These are phyloP conservation scores for Maudiozyma bulderi DNA, from an alignment of 805 yeast genomes.

Conservation along the genomic window DNA sequence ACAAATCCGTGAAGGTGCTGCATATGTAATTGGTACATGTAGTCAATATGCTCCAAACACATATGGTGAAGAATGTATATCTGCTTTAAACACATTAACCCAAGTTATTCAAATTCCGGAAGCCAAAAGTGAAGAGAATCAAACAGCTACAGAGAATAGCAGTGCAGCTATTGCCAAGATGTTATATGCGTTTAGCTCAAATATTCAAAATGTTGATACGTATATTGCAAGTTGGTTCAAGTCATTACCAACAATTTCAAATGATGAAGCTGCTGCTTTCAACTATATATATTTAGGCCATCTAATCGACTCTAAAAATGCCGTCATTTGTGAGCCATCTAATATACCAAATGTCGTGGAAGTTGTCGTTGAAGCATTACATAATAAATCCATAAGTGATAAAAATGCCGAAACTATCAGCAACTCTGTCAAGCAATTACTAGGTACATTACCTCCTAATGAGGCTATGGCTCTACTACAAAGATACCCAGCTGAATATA, in stretches of 20 bases:
- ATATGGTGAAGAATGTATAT: slow-evolving; percentile 53
- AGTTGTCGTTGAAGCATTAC: slow-evolving; percentile 62
- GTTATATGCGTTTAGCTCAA: slow-evolving; percentile 51
- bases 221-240: slow-evolving; percentile 69
- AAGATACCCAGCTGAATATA: slow-evolving; percentile 51
- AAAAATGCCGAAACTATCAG: slow-evolving; percentile 60
- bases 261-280: slow-evolving; percentile 81
- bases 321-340: slow-evolving; percentile 37
- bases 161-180: slow-evolving; percentile 78
- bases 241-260: slow-evolving; percentile 72
- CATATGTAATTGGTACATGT: slow-evolving; percentile 74
- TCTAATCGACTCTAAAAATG: slow-evolving; percentile 58
- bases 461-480: slow-evolving; percentile 58
- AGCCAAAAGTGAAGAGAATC: slow-evolving; percentile 74
- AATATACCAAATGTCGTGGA: slow-evolving; percentile 57
- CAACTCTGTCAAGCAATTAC: slow-evolving; percentile 49
- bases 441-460: slow-evolving; percentile 56
- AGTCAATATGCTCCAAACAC: slow-evolving; percentile 69
- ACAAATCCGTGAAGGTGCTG: slow-evolving; percentile 76
- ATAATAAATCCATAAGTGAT: slow-evolving; percentile 58
- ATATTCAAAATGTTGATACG: slow-evolving; percentile 51
- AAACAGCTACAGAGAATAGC: slow-evolving; percentile 81
- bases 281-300: slow-evolving; percentile 68
- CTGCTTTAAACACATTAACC: slow-evolving; percentile 66
- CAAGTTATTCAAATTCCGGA: slow-evolving; percentile 68